phyloP scores from a whole-genome alignment of 2,329 filamentous ascomycete species.

The Pseudogymnoascus sp. region DNA sequence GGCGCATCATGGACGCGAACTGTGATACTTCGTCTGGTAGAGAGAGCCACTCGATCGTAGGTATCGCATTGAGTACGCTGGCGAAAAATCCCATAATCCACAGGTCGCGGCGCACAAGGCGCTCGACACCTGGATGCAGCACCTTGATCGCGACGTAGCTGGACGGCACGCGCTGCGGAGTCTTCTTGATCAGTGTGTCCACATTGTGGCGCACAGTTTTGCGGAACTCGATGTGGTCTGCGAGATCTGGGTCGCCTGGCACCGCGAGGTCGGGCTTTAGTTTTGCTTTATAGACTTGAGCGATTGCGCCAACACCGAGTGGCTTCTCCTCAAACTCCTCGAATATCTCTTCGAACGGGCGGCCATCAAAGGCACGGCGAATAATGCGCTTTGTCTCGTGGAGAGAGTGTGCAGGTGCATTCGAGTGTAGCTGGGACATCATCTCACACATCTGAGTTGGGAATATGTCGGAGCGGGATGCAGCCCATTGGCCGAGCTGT shows the following conservation, averaged over 20 bases:
- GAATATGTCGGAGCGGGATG: conserved; percentile 92
- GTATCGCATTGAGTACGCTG: conserved; percentile 70
- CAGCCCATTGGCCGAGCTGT: conserved; percentile 94
- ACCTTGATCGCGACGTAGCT: conserved; percentile 94
- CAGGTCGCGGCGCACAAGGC: conserved; percentile 80
- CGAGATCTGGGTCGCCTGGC: conserved; percentile 46
- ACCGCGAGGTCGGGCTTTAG: conserved; percentile 69
- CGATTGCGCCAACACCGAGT: conserved; percentile 89
- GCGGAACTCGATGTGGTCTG: conserved; percentile 48
- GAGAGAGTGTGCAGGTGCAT: conserved; percentile 86
- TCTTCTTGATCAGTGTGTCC: conserved; percentile 77
- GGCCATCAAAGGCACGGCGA: conserved; percentile 69
- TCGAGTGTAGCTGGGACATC: conserved; percentile 91
- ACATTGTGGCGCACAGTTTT: conserved; percentile 72
- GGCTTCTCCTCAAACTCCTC: conserved; percentile 89
- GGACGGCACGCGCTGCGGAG: conserved; percentile 76
- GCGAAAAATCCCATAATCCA: conserved; percentile 94
- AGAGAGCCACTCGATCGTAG: conserved; percentile 95
- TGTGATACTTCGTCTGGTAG: conserved; percentile 88
- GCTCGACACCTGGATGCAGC: conserved; percentile 83
- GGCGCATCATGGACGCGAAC: conserved; percentile 96
- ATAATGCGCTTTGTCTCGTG: conserved; percentile 71
- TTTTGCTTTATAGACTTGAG: conserved; percentile 95
- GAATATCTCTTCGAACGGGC: conserved; percentile 82
- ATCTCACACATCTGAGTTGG: conserved; percentile 83